Evolutionary conservation across 2,329 filamentous ascomycete genomes (phyloP).

Genomic region (Aspergillus felis): DNA sequence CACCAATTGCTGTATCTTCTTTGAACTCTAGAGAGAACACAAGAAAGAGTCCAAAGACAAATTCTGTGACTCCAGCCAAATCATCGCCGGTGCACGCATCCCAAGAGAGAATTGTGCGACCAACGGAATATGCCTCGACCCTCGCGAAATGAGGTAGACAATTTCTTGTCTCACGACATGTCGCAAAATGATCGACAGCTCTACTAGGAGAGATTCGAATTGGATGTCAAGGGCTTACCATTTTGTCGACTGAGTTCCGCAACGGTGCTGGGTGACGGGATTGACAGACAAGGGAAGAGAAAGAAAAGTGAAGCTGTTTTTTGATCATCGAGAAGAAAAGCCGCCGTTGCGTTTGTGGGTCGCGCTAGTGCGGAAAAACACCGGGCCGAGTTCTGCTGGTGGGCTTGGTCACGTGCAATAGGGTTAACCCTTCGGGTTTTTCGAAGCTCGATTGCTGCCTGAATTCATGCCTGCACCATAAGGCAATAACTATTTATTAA

Average conservation of each 20-base stretch:
- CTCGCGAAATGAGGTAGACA: conserved; percentile 26
- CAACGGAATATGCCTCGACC: conserved; percentile 37
- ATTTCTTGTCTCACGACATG: conserved; percentile 31
- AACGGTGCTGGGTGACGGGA: conserved; percentile 44
- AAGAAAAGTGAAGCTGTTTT: conserved; percentile 18
- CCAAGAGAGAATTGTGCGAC: conserved; percentile 27
- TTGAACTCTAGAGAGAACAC: conserved; percentile 83
- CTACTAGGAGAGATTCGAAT: conserved; percentile 27
- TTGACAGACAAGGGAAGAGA: conserved; percentile 35
- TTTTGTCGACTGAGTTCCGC: conserved; percentile 54
- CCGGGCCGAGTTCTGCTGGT: conserved; percentile 6
- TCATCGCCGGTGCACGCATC: conserved; percentile 38
- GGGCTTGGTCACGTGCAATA: conserved; percentile 8
- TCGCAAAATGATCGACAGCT: conserved; percentile 41
- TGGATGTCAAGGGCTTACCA: conserved; percentile 58
- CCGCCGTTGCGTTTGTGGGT: conserved; percentile 29
- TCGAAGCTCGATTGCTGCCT: background rate
- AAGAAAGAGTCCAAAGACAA: conserved; percentile 51
- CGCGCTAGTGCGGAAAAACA: conserved; percentile 26
- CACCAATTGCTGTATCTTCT: conserved; percentile 72
- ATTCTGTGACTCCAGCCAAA: conserved; percentile 52
- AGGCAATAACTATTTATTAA: background rate
- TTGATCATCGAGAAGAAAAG: conserved; percentile 16
- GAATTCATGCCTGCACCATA: background rate
- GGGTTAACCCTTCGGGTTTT: conserved; percentile 12